phyloP scores from a whole-genome alignment of 371 early-diverging fungal genomes.

The Choanephora cucurbitarum region DNA sequence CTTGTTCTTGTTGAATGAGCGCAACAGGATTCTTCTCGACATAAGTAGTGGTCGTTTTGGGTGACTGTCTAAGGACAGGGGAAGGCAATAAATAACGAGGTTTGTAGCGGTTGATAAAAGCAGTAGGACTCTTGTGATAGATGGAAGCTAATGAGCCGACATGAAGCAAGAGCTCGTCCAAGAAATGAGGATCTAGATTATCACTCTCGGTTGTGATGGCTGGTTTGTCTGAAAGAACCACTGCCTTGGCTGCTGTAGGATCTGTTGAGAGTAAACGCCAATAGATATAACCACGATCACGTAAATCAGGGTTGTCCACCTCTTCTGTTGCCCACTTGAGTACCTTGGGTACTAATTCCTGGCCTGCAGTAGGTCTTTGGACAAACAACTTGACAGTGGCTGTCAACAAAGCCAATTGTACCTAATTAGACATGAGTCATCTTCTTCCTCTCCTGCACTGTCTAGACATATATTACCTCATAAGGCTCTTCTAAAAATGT shows the following conservation, averaged over 20 bases:
- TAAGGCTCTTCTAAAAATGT: constrained; percentile 86
- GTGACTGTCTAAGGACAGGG: constrained; percentile 37
- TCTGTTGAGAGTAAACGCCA: constrained; percentile 95
- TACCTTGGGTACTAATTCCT: constrained; percentile 88
- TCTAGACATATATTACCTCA: too few species aligned
- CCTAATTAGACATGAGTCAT: constrained; percentile 49
- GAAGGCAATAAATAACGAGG: constrained; percentile 62
- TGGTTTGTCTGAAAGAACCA: constrained; percentile 89
- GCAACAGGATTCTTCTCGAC: background rate
- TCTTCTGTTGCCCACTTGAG: constrained; percentile 93
- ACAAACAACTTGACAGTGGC: constrained; percentile 95
- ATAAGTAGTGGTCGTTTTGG: constrained; percentile 14
- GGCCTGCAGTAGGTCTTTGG: constrained; percentile 85
- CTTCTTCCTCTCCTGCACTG: too few species aligned
- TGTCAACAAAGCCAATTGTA: constrained; percentile 91
- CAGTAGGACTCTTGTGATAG: constrained; percentile 89
- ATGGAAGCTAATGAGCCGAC: constrained; percentile 89
- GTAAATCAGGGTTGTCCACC: constrained; percentile 93
- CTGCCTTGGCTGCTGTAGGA: constrained; percentile 75
- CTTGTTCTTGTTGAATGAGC: constrained; percentile 7
- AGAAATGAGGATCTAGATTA: constrained; percentile 73
- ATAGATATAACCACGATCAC: constrained; percentile 97
- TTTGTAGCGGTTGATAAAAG: constrained; percentile 69
- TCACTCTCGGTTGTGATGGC: constrained; percentile 89
- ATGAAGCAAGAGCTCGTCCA: constrained; percentile 89